phyloP scores from a whole-genome alignment of 1,284 basidiomycete species.

The Tausonia pullulans region DNA sequence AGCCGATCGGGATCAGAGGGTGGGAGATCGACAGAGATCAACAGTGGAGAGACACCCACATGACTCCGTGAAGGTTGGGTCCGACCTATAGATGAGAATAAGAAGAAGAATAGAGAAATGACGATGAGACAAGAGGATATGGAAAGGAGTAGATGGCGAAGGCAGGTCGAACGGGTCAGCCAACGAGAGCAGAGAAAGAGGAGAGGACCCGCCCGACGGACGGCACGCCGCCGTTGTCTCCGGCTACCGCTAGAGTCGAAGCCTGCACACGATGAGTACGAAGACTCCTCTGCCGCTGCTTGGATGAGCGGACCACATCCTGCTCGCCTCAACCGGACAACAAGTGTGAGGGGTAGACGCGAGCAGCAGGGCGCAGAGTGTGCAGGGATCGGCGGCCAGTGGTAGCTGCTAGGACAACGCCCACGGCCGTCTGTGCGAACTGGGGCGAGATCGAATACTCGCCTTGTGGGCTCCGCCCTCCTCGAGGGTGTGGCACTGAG shows the following conservation, averaged over 20 bases:
- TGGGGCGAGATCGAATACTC: conserved; percentile 13
- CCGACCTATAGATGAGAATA: conserved; percentile 46
- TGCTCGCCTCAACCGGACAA: too few species aligned
- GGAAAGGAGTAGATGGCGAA: too few species aligned
- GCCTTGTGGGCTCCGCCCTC: conserved; percentile 66
- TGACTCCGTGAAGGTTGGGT: conserved; percentile 84
- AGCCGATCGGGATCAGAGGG: not conserved
- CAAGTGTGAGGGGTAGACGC: conserved; percentile 16
- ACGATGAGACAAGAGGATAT: not conserved
- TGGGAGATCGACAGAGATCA: not conserved
- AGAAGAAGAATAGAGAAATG: not conserved
- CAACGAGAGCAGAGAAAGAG: too few species aligned
- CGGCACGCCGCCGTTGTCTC: too few species aligned
- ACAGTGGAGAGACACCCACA: conserved; percentile 11
- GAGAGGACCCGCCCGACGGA: too few species aligned
- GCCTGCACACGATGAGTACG: too few species aligned
- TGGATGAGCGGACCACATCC: too few species aligned
- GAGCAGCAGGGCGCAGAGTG: not conserved
- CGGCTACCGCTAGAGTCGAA: too few species aligned
- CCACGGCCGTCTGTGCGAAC: too few species aligned
- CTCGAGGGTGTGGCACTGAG: conserved; percentile 90
- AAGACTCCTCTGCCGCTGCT: too few species aligned
- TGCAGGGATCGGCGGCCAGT: not conserved
- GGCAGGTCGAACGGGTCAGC: too few species aligned
- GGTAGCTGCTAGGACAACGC: too few species aligned